Evolutionary conservation across 2,329 filamentous ascomycete genomes (phyloP).

Genomic region (Phymatotrichopsis omnivora): DNA sequence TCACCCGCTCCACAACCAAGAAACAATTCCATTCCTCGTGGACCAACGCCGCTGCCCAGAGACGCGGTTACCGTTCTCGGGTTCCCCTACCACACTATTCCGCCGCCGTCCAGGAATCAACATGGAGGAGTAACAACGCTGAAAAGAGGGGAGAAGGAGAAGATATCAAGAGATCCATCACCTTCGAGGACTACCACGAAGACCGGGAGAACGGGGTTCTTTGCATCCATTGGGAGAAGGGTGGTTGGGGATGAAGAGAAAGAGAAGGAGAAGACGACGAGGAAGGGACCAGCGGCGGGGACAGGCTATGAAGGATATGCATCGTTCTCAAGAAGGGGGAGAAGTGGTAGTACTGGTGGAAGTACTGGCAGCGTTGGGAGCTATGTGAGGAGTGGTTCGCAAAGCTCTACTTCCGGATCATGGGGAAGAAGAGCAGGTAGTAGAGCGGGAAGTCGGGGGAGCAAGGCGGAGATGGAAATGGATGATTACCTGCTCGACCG

Average conservation of each 20-base stretch:
- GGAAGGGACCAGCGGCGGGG: slow-evolving; percentile 25
- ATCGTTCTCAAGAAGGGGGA: slow-evolving; percentile 24
- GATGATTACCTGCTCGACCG: slow-evolving; percentile 47
- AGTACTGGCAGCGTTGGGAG: slow-evolving; percentile 6
- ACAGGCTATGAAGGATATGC: slow-evolving; percentile 28
- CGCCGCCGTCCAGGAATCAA: background rate
- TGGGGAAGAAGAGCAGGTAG: slow-evolving; percentile 19
- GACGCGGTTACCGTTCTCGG: slow-evolving; percentile 18
- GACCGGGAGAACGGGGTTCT: slow-evolving; percentile 20
- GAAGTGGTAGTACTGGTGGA: slow-evolving; percentile 22
- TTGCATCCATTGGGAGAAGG: slow-evolving; percentile 20
- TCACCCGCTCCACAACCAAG: slow-evolving; percentile 10
- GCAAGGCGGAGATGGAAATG: slow-evolving; percentile 19
- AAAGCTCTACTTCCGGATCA: slow-evolving; percentile 18
- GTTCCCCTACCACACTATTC: slow-evolving; percentile 10
- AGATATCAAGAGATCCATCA: slow-evolving; percentile 10
- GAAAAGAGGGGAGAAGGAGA: slow-evolving; percentile 20
- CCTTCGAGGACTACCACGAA: slow-evolving; percentile 20
- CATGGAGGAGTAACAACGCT: slow-evolving; percentile 9
- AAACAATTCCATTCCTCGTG: slow-evolving; percentile 21
- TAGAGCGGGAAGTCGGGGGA: slow-evolving; percentile 15
- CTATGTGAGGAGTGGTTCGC: slow-evolving; percentile 21
- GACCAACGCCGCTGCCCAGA: slow-evolving; percentile 18
- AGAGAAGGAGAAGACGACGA: slow-evolving; percentile 9
- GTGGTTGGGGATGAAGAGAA: slow-evolving; percentile 14